These are phyloP conservation scores for Saccharomycopsis hybrid DNA, from an alignment of 1,139 yeast genomes.

Conservation along the genomic window DNA sequence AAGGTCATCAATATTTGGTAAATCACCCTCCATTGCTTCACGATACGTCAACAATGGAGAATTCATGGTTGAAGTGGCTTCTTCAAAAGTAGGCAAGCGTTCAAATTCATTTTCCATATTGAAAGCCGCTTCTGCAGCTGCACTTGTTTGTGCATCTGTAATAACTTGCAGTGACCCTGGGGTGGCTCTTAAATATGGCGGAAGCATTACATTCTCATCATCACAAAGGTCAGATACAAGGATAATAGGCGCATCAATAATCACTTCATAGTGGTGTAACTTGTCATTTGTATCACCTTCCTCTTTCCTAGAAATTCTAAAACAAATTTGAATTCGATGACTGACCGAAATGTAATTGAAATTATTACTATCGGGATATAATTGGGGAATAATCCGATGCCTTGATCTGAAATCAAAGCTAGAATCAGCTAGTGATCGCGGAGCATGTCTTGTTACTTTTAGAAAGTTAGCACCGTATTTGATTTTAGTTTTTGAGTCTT, in stretches of 20 bases:
- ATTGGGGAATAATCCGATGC: conserved; percentile 28
- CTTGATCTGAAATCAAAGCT: conserved; percentile 26
- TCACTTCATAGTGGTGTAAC: conserved; percentile 81
- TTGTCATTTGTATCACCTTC: conserved; percentile 29
- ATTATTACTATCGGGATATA: conserved; percentile 64
- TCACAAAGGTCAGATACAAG: conserved; percentile 65
- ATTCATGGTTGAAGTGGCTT: conserved; percentile 31
- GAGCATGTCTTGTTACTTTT: conserved; percentile 21
- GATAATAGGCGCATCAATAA: conserved; percentile 78
- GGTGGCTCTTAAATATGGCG: conserved; percentile 31
- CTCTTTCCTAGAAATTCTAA: conserved; percentile 64
- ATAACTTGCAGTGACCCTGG: conserved; percentile 30
- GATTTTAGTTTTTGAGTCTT: conserved; percentile 18
- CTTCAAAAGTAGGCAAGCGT: conserved; percentile 52
- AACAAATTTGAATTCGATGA: conserved; percentile 73
- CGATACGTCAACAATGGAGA: neutral
- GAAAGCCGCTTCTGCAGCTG: neutral
- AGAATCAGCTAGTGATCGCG: conserved; percentile 21
- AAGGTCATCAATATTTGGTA: neutral
- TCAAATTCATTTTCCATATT: conserved; percentile 27
- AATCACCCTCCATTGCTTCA: too few relatives aligned
- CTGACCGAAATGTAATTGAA: conserved; percentile 63
- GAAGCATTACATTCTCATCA: conserved; percentile 18
- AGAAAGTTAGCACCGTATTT: conserved; percentile 19
- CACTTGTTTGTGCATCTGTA: conserved; percentile 21